Conservation (phyloP, 192 early-diverging fungal species). For the Dissophora globulifera region DNA sequence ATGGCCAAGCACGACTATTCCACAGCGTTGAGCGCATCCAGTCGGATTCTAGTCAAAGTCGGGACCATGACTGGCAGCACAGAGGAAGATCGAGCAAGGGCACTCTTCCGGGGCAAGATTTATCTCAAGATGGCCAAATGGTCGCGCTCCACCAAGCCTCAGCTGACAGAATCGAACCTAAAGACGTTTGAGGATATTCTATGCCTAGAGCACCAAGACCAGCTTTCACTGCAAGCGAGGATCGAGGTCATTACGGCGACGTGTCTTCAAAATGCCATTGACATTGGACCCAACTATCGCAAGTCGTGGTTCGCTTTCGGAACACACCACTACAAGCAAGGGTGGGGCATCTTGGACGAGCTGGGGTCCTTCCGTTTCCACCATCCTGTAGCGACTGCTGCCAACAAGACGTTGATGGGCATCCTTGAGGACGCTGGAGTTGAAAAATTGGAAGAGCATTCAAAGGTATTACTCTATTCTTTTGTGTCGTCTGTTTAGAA, state of each 20-base stretch:
- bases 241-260: constrained; percentile 29
- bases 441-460: constrained; percentile 21
- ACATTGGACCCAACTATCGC: constrained; percentile 33
- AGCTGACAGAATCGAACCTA: constrained; percentile 15
- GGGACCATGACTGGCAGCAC: not conserved
- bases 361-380: constrained; percentile 46
- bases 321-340: constrained; percentile 66
- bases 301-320: constrained; percentile 76
- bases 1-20: constrained; percentile 44
- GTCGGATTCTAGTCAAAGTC: constrained; percentile 11
- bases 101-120: constrained; percentile 38
- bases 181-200: constrained; percentile 34
- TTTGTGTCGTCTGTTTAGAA: no score
- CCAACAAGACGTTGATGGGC: constrained; percentile 19
- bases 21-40: constrained; percentile 4
- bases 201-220: constrained; percentile 5
- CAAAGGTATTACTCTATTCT: constrained; percentile 18
- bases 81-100: not conserved
- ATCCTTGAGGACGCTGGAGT: constrained; percentile 22
- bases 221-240: constrained; percentile 13
- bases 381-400: constrained; percentile 38
- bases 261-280: constrained; percentile 58
- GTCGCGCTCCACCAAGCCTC: constrained; percentile 45
- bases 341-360: constrained; percentile 65
- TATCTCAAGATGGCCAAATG: constrained; percentile 57